phyloP scores from a whole-genome alignment of 2,329 filamentous ascomycete genomes.

The Xylariaceae sp. region DNA sequence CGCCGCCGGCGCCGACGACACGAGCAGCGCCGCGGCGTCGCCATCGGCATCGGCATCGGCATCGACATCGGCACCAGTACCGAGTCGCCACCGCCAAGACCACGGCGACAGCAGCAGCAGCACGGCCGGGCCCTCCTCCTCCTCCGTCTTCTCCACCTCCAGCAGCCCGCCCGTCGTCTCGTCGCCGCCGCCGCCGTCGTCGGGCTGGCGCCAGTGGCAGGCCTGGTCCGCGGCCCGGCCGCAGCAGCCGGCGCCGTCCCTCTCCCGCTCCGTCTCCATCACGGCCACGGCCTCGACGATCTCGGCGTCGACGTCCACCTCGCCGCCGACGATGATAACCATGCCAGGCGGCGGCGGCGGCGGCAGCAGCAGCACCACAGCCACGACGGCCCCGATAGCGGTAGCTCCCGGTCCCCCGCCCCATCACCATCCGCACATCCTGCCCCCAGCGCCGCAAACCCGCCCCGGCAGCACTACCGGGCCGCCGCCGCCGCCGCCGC shows the following conservation, averaged over 20 bases:
- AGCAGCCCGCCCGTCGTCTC: background rate
- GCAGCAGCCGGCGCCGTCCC: background rate
- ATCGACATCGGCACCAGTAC: conserved; percentile 4
- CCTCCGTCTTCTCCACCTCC: background rate
- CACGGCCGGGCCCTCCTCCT: background rate
- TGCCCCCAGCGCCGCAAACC: background rate
- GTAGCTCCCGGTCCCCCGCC: too few relatives aligned
- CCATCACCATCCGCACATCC: too few relatives aligned
- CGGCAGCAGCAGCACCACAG: too few relatives aligned
- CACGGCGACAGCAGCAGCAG: background rate
- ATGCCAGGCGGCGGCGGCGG: too few relatives aligned
- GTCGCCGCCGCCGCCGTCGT: background rate
- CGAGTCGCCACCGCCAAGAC: conserved; percentile 9
- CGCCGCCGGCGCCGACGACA: too few relatives aligned
- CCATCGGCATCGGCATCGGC: conserved; percentile 4
- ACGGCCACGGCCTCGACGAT: background rate
- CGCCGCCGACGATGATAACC: too few relatives aligned
- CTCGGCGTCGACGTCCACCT: background rate
- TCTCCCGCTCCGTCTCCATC: background rate
- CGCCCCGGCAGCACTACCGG: background rate
- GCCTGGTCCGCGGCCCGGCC: conserved; percentile 1
- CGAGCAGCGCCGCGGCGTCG: conserved; percentile 7
- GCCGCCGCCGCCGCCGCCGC: conserved; percentile 5
- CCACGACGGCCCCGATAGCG: too few relatives aligned
- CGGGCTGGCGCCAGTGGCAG: background rate